Conservation (phyloP, 768 basidiomycete species). For the Mycena alexandri region DNA sequence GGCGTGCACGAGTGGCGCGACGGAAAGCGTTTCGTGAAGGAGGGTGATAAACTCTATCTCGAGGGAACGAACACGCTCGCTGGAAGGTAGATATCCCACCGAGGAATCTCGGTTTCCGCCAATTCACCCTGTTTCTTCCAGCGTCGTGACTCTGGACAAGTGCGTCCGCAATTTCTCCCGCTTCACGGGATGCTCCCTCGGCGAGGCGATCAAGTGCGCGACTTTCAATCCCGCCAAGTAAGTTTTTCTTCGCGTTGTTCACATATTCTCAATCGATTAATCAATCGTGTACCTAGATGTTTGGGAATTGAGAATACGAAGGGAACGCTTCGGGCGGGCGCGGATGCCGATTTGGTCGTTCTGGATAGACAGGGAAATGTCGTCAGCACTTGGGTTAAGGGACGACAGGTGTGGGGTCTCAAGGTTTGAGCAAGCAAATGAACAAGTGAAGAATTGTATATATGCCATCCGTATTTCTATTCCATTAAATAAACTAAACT, state of each 20-base stretch:
- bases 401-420: slow-evolving; percentile 76
- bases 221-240: slow-evolving; percentile 88
- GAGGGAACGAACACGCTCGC: slow-evolving; percentile 91
- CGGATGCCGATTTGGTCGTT: slow-evolving; percentile 87
- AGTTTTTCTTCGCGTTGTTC: slow-evolving; percentile 39
- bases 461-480: too few relatives aligned
- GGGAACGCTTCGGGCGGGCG: slow-evolving; percentile 85
- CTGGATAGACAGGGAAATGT: slow-evolving; percentile 77
- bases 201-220: slow-evolving; percentile 87
- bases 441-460: too few relatives aligned
- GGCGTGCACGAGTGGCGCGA: slow-evolving; percentile 92
- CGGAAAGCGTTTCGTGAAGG: slow-evolving; percentile 82
- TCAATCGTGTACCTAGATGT: slow-evolving; percentile 58
- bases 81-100: slow-evolving; percentile 68
- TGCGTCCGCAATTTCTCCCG: slow-evolving; percentile 88
- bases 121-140: slow-evolving; percentile 43
- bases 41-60: slow-evolving; percentile 83
- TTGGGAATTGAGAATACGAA: slow-evolving; percentile 84
- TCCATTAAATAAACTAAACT: too few relatives aligned
- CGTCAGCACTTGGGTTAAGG: slow-evolving; percentile 81
- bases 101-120: too few relatives aligned
- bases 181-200: slow-evolving; percentile 87
- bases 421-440: neutral
- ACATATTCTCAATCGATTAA: neutral
- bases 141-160: slow-evolving; percentile 85